phyloP scores from a whole-genome alignment of 257 asterid genomes.

The Pogostemon cablin region DNA sequence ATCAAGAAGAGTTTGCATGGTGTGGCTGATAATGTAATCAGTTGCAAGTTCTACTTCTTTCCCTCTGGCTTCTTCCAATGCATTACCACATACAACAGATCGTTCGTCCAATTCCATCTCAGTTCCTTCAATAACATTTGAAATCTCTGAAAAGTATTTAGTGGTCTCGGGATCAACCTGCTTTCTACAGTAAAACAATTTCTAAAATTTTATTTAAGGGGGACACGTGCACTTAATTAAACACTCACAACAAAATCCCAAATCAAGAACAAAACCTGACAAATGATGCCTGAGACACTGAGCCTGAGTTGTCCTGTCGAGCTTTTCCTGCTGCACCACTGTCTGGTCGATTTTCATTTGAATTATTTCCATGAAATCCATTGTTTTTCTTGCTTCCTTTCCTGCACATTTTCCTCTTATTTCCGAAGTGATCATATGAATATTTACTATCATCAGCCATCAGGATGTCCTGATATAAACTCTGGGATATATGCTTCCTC shows the following conservation, averaged over 20 bases:
- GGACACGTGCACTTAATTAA: slow-evolving; percentile 14
- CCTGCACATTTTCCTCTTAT: slow-evolving; percentile 61
- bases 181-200: slow-evolving; percentile 47
- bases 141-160: slow-evolving; percentile 82
- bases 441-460: slow-evolving; percentile 42
- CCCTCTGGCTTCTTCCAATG: slow-evolving; percentile 92
- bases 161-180: slow-evolving; percentile 85
- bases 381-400: slow-evolving; percentile 45
- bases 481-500: slow-evolving; percentile 42
- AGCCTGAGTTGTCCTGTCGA: slow-evolving; percentile 38
- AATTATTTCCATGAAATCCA: slow-evolving; percentile 44
- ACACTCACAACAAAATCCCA: not conserved
- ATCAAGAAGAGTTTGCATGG: slow-evolving; percentile 82
- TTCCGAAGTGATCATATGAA: slow-evolving; percentile 37
- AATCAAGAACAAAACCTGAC: slow-evolving; percentile 56
- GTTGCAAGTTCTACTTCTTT: slow-evolving; percentile 91
- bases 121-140: slow-evolving; percentile 73
- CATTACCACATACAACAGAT: slow-evolving; percentile 72
- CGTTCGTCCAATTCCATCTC: slow-evolving; percentile 82
- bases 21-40: slow-evolving; percentile 90
- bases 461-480: slow-evolving; percentile 34
- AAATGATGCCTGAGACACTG: slow-evolving; percentile 48
- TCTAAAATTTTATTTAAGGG: not conserved
- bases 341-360: slow-evolving; percentile 37
- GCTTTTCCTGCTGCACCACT: slow-evolving; percentile 34